Base-by-base conservation (phyloP, 1,284 basidiomycete genomes). In the Porodaedalea pini region DNA sequence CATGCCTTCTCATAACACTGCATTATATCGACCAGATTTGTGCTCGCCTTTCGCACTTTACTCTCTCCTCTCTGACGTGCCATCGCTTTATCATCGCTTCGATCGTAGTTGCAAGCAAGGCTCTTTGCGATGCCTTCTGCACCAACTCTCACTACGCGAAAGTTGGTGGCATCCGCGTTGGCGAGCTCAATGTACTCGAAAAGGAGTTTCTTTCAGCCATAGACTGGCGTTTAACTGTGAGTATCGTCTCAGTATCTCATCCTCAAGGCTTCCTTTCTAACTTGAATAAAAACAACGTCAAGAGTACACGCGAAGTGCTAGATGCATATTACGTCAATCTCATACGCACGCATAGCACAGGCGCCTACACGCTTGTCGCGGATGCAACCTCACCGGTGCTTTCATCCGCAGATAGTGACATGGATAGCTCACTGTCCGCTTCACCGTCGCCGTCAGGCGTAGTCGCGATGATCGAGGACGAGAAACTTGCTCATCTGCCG, bases 11-110 rank as follows among this genome's bases (percentile, higher is more conserved):
- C 63, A 89, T 95, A 69, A 88, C 89, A 37, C 80, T 97, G 59
- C 88, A 92, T 71, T 97, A 97, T 75, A 94, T 97, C 74, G 94
- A 97, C 75, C 88, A 92, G 72, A 92, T 95, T 64, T 95, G 92
- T 73, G 80, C 87, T 54, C 85, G 90, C 63, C 82, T 86, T 64
- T 89, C 92, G 36, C 78, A 83, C 49, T 96, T 96, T 75, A 95
- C 91, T 37, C 82, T 98, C 63, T 91, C 92, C 41, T 96, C 92
- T 32, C 82, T 96, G 67, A 98, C 95, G 31, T 94, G 94, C 66
- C 95, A 97, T 74, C 92, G 94, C 56, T 97, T 97, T 75, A 80
- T 95, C 68, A 96, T 96, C 73, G 82, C 94, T 51, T 83, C 92
- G 63, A 86, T 95, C 68, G 84, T 88, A 39, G 87, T 94, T 56